Conservation (phyloP, 1,139 yeast genomes). For the Geotrichum macrosporum region DNA sequence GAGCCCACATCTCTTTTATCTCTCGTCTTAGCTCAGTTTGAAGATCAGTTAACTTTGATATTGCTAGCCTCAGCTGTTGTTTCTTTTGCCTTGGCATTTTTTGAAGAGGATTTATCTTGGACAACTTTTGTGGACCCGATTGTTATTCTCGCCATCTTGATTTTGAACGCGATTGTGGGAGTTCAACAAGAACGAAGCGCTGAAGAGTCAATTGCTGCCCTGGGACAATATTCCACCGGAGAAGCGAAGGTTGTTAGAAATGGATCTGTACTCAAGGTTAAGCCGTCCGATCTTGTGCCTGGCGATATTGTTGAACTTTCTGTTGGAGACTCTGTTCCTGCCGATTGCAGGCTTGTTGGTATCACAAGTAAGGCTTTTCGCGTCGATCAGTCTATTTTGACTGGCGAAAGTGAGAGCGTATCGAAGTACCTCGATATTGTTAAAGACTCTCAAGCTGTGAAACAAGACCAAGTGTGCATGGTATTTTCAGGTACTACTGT, state of each 20-base stretch:
- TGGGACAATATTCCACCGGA: constrained; percentile 38
- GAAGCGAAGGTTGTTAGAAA: constrained; percentile 44
- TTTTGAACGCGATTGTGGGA: constrained; percentile 43
- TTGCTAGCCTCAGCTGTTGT: constrained; percentile 41
- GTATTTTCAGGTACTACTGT: constrained; percentile 47
- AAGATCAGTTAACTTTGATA: constrained; percentile 41
- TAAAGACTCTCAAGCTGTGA: constrained; percentile 38
- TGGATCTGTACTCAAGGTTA: constrained; percentile 39
- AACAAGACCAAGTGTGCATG: constrained; percentile 47
- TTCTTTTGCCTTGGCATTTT: constrained; percentile 39
- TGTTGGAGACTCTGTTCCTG: constrained; percentile 49
- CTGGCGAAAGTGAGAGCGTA: constrained; percentile 49
- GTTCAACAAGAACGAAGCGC: constrained; percentile 44
- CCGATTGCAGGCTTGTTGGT: constrained; percentile 42
- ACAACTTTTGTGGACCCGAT: constrained; percentile 41
- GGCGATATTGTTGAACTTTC: constrained; percentile 46
- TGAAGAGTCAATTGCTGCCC: constrained; percentile 42
- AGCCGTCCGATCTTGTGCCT: constrained; percentile 46
- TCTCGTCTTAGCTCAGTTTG: constrained; percentile 39
- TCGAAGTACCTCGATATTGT: constrained; percentile 36
- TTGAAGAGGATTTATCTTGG: constrained; percentile 36
- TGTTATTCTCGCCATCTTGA: constrained; percentile 39
- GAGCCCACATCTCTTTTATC: constrained; percentile 38
- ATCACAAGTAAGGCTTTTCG: constrained; percentile 41
- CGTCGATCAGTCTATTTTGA: constrained; percentile 49